A percentile compares a stretch with the other conserved stretches of the same genome.
phyloP scores from a whole-genome alignment of 768 basidiomycete genomes.

The Paxillus involutus region DNA sequence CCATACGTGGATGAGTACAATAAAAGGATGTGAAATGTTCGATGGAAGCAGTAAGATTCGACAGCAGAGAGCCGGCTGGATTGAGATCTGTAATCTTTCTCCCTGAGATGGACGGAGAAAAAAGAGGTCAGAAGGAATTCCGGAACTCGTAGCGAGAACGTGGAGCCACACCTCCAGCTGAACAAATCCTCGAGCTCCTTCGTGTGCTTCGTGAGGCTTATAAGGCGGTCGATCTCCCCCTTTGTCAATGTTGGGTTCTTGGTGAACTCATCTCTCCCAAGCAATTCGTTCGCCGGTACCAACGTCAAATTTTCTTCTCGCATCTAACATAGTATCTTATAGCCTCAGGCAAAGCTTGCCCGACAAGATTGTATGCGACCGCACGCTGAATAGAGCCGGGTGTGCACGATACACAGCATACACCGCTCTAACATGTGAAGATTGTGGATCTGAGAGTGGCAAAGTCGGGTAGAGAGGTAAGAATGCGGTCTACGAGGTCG shows the following conservation, averaged over 20 bases:
- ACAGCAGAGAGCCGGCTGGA: slow-evolving; percentile 24
- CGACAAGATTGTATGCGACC: slow-evolving; percentile 29
- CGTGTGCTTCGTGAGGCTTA: slow-evolving; percentile 16
- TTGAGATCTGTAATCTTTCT: slow-evolving; percentile 32
- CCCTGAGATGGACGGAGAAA: slow-evolving; percentile 15
- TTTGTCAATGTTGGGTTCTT: slow-evolving; percentile 13
- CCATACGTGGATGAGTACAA: slow-evolving; percentile 6
- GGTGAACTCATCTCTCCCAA: slow-evolving; percentile 15
- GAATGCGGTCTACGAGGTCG: slow-evolving; percentile 29
- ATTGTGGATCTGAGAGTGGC: slow-evolving; percentile 19
- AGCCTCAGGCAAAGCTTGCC: slow-evolving; percentile 30
- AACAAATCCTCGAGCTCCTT: slow-evolving; percentile 35
- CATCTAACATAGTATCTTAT: slow-evolving; percentile 25
- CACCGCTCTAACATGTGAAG: slow-evolving; percentile 24
- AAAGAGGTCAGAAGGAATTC: not conserved
- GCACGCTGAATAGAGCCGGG: slow-evolving; percentile 27
- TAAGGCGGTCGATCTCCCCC: slow-evolving; percentile 21
- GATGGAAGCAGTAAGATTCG: slow-evolving; percentile 29
- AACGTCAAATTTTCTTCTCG: not conserved
- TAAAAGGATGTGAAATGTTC: slow-evolving; percentile 26
- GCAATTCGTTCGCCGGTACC: not conserved
- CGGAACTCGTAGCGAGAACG: too few species aligned
- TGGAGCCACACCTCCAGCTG: slow-evolving; percentile 31
- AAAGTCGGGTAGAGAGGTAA: slow-evolving; percentile 26
- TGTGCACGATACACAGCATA: slow-evolving; percentile 25